Percentiles rank a stretch among this genome's conserved stretches.
Evolutionary conservation across 1,139 yeast genomes (phyloP).

Genomic region (Scheffersomyces insectosa): DNA sequence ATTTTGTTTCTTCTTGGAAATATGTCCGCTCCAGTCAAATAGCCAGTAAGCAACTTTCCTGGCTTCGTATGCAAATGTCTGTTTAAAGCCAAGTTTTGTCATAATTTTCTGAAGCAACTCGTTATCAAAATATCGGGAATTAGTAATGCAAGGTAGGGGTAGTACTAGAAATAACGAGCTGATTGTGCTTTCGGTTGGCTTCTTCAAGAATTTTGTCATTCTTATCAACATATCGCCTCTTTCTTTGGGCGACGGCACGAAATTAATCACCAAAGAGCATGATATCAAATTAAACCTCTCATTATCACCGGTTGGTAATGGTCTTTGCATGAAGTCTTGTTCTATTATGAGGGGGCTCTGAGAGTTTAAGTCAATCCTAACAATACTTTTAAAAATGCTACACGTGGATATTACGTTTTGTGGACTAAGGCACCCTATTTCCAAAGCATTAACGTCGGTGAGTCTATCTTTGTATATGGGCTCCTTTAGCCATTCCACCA

Average conservation of each 20-base stretch:
- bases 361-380: constrained; percentile 77
- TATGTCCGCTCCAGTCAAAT: constrained; percentile 47
- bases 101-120: constrained; percentile 47
- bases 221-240: constrained; percentile 78
- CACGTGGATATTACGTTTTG: constrained; percentile 66
- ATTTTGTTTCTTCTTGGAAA: constrained; percentile 6
- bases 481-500: constrained; percentile 64
- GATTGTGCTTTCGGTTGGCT: constrained; percentile 20
- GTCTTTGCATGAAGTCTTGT: constrained; percentile 84
- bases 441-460: constrained; percentile 51
- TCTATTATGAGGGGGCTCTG: constrained; percentile 69
- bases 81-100: constrained; percentile 57
- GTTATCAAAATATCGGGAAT: constrained; percentile 75
- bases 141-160: constrained; percentile 82
- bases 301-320: constrained; percentile 46
- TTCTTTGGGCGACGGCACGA: constrained; percentile 69
- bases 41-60: constrained; percentile 80
- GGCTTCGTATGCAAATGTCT: constrained; percentile 55
- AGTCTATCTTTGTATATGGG: constrained; percentile 12
- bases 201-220: constrained; percentile 56
- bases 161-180: constrained; percentile 69
- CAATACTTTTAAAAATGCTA: constrained; percentile 47
- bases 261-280: constrained; percentile 84
- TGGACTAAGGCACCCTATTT: constrained; percentile 78
- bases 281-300: constrained; percentile 68